These are phyloP conservation scores for Naganishia sp. DNA, from an alignment of 1,284 basidiomycete species.

Conservation along the genomic window DNA sequence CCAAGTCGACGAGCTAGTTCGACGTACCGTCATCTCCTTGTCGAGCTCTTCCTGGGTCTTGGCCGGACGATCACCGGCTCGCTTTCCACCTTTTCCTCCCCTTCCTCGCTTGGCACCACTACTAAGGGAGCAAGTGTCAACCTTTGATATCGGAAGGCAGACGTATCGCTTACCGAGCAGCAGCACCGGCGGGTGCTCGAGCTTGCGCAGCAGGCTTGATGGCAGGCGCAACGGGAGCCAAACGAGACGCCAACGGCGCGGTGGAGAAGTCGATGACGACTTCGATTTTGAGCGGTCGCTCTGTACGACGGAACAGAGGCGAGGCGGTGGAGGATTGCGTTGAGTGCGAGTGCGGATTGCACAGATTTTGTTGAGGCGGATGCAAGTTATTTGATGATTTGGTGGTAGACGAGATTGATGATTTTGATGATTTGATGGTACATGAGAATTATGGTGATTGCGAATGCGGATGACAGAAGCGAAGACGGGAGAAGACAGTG, in stretches of 20 bases:
- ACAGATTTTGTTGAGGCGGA: constrained; percentile 38
- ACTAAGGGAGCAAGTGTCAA: constrained; percentile 23
- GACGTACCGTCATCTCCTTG: constrained; percentile 72
- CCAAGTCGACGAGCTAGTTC: neutral
- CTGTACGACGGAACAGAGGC: constrained; percentile 57
- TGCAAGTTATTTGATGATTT: constrained; percentile 21
- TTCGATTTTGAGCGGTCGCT: constrained; percentile 98
- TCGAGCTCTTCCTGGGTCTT: constrained; percentile 61
- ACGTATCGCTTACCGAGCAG: constrained; percentile 43
- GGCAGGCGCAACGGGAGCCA: constrained; percentile 57
- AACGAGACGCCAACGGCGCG: constrained; percentile 65
- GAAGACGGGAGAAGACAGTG: constrained; percentile 34
- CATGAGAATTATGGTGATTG: neutral
- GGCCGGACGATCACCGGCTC: constrained; percentile 54
- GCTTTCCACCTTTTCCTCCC: constrained; percentile 58
- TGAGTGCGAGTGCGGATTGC: neutral
- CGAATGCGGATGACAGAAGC: neutral
- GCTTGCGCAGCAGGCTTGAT: constrained; percentile 44
- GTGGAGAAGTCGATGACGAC: constrained; percentile 86
- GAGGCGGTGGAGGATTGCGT: neutral
- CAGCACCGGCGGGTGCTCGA: constrained; percentile 46
- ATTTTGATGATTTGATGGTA: too few species aligned
- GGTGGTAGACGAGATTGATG: neutral
- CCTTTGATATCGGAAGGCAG: constrained; percentile 34
- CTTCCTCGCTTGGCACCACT: constrained; percentile 56